Conservation (phyloP, 2,329 filamentous ascomycete species). For the Aspergillus quadrilineatus region DNA sequence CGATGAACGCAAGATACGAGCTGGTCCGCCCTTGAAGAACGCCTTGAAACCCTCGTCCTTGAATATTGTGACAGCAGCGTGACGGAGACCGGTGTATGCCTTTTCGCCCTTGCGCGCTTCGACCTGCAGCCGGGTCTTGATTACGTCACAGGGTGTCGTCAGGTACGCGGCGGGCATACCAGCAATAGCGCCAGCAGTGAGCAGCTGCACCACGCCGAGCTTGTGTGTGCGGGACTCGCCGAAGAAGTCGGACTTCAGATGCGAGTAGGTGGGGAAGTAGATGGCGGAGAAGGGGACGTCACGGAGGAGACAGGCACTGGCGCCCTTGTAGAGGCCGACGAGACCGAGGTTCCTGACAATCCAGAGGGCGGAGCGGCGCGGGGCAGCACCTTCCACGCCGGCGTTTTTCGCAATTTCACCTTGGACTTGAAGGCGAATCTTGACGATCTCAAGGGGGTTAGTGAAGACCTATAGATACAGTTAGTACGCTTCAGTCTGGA, state of each 20-base stretch:
- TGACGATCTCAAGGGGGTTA: conserved; percentile 98
- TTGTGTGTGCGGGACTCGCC: conserved; percentile 85
- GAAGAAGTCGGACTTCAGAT: conserved; percentile 91
- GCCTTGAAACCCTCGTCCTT: conserved; percentile 91
- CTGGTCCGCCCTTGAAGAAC: conserved; percentile 98
- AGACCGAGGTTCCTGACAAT: conserved; percentile 94
- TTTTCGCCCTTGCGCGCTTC: conserved; percentile 95
- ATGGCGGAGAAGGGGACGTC: conserved; percentile 98
- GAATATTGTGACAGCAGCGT: conserved; percentile 79
- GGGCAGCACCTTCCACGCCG: conserved; percentile 68
- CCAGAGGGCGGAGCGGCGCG: conserved; percentile 93
- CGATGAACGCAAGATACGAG: conserved; percentile 89
- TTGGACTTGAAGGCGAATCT: conserved; percentile 96
- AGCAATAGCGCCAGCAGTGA: conserved; percentile 91
- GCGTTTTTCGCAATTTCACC: conserved; percentile 89
- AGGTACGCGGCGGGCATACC: conserved; percentile 92
- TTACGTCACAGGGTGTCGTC: conserved; percentile 96
- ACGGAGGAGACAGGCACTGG: conserved; percentile 86
- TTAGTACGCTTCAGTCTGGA: background rate
- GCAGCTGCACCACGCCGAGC: conserved; percentile 83
- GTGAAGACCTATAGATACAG: conserved; percentile 71
- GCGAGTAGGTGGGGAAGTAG: conserved; percentile 96
- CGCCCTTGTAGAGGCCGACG: conserved; percentile 93
- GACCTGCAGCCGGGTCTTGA: conserved; percentile 97
- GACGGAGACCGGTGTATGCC: conserved; percentile 79